Evolutionary conservation across 2,329 filamentous ascomycete genomes (phyloP), one percentile per base, ranked within the genome.

Genomic region (Sporothrix schenckii): DNA sequence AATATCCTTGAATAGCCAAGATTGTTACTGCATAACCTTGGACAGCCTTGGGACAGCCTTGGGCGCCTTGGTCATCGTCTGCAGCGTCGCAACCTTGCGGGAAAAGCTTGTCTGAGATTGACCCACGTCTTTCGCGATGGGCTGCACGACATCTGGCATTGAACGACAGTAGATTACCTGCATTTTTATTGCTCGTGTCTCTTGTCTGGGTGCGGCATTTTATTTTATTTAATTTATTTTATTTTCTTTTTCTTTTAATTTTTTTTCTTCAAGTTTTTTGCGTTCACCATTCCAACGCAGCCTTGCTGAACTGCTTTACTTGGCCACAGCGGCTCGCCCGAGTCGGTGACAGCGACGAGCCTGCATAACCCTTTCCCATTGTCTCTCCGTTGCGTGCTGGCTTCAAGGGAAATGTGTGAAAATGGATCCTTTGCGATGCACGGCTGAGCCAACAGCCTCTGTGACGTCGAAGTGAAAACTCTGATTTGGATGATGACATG

Each of bases 291-390:
- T 10, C 27, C 19, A 56, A 56, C 53, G 53, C 19, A 34, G 27
- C 27, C 14, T 56, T 56, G 24, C 10, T 60, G 56, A n/a, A n/a
- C 27, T 11, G 34, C 56, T 60, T 34, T 27, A 34, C 30, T 41
- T 39, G 34, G 24, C 56, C 41, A 50, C 60, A 65, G 60, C 60
- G 60, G 60, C 60, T 50, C 60, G 49, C 44, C 60, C 44, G 41
- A 65, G 4, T 30, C 27, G 27, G 27, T 30, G 27, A 30, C 27
- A 30, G 27, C 27, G 27, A 30, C 2, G 27, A 44, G 41, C 41
- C 41, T 44, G 13, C 7, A 44, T 30, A 30, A 30, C 27, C 27
- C 27, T 30, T 30, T 30, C 27, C 27, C 27, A 30, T 30, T 30
- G 27, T 30, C 3, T 30, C 27, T 30, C 27, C 4, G 3, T 30